Conservation (phyloP, 176 grass and related monocot genomes). For the Musa beccarii region DNA sequence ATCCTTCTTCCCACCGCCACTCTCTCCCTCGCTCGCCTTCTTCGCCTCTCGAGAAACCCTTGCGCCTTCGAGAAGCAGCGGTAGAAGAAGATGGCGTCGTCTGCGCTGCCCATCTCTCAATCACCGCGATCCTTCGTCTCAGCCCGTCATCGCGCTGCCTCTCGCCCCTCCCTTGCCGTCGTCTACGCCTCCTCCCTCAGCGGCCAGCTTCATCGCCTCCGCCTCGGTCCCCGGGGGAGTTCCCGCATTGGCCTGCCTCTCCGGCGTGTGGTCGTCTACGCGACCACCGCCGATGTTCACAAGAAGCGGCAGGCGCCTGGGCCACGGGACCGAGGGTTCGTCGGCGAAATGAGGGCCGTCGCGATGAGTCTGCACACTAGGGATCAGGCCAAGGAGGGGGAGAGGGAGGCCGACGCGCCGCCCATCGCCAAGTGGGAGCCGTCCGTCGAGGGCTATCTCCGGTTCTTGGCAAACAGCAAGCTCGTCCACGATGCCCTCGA, state of each 20-base stretch:
- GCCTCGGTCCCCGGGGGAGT: background rate
- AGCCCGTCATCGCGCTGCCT: background rate
- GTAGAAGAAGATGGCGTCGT: background rate
- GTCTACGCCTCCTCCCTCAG: background rate
- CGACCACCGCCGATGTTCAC: background rate
- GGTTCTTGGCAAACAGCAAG: conserved; percentile 90
- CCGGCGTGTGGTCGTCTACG: background rate
- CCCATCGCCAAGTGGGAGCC: conserved; percentile 71
- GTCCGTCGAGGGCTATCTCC: conserved; percentile 55
- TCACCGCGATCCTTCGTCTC: background rate
- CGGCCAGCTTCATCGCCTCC: background rate
- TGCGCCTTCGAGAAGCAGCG: too few species aligned
- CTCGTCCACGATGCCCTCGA: conserved; percentile 78
- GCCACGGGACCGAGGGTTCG: conserved; percentile 41
- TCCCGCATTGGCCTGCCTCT: background rate
- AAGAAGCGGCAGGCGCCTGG: background rate
- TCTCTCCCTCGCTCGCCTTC: too few species aligned
- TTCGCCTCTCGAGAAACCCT: too few species aligned
- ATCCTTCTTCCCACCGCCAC: too few species aligned
- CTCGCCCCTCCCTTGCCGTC: background rate
- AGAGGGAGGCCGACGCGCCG: conserved; percentile 69
- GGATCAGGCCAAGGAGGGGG: conserved; percentile 75
- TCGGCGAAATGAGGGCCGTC: conserved; percentile 86
- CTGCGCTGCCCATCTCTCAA: background rate
- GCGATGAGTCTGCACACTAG: conserved; percentile 84